Percentiles rank a stretch among this genome's conserved stretches.
These are phyloP conservation scores for Nematocida homosporus DNA, from an alignment of 371 early-diverging fungal genomes.

Conservation along the genomic window DNA sequence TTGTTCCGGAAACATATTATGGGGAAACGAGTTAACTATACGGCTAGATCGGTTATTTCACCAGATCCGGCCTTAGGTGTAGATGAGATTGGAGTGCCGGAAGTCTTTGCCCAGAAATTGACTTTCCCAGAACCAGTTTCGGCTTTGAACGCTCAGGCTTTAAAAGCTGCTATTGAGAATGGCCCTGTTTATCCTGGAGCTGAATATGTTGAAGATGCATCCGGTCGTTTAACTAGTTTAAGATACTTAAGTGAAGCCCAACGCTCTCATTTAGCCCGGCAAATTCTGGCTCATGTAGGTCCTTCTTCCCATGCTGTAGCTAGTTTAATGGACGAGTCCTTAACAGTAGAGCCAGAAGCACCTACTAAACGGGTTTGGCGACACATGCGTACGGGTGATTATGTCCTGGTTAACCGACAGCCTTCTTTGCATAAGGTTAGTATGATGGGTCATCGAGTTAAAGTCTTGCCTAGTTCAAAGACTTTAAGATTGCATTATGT, in stretches of 20 bases:
- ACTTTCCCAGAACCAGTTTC: conserved; percentile 97
- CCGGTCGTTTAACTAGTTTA: conserved; percentile 78
- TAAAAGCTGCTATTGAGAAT: conserved; percentile 88
- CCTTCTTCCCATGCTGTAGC: conserved; percentile 67
- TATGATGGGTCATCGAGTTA: conserved; percentile 95
- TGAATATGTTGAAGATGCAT: conserved; percentile 70
- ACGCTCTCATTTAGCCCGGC: conserved; percentile 86
- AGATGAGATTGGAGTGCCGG: conserved; percentile 92
- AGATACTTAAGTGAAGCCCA: conserved; percentile 76
- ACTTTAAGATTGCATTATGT: conserved; percentile 99
- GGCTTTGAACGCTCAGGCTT: conserved; percentile 79
- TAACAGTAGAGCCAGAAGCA: background rate
- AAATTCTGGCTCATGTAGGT: conserved; percentile 73
- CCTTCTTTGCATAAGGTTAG: conserved; percentile 98
- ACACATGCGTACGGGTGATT: conserved; percentile 90
- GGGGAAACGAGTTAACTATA: conserved; percentile 99
- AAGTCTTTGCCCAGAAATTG: conserved; percentile 86
- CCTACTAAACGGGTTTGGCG: conserved; percentile 75
- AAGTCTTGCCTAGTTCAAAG: conserved; percentile 88
- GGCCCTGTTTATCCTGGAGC: conserved; percentile 99
- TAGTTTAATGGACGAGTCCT: conserved; percentile 71
- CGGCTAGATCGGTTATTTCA: conserved; percentile 96
- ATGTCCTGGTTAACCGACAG: conserved; percentile 94
- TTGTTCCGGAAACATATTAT: conserved; percentile 98
- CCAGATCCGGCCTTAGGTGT: conserved; percentile 97